phyloP scores from a whole-genome alignment of 225 moss, liverwort and hornwort species.

The Anthoceros angustus region DNA sequence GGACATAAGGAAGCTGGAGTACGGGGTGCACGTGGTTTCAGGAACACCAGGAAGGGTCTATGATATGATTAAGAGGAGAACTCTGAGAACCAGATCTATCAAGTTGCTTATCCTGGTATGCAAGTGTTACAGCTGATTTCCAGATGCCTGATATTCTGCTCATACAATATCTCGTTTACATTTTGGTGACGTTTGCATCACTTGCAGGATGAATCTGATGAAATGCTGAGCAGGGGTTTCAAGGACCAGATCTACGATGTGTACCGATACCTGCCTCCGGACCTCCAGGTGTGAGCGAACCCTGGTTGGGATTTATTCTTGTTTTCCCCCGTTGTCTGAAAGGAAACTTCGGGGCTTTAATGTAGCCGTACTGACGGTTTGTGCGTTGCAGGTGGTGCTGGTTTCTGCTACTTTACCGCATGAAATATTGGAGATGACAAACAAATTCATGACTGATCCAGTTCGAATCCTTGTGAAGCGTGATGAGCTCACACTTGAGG shows the following conservation, averaged over 20 bases:
- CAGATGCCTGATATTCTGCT: background rate
- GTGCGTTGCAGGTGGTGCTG: slow-evolving; percentile 50
- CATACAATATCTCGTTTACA: background rate
- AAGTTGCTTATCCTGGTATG: slow-evolving; percentile 69
- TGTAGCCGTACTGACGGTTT: background rate
- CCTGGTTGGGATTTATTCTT: too few relatives aligned
- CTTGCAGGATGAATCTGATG: slow-evolving; percentile 78
- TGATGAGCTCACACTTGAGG: slow-evolving; percentile 90
- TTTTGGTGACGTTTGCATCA: background rate
- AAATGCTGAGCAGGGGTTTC: slow-evolving; percentile 85
- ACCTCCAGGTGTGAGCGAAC: slow-evolving; percentile 33
- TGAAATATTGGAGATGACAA: slow-evolving; percentile 86
- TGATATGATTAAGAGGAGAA: slow-evolving; percentile 84
- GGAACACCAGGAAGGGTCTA: slow-evolving; percentile 82
- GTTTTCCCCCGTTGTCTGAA: background rate
- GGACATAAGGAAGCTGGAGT: slow-evolving; percentile 77
- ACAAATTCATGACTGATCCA: slow-evolving; percentile 86
- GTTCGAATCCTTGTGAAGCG: slow-evolving; percentile 80
- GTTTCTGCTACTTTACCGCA: slow-evolving; percentile 77
- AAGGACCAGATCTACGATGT: slow-evolving; percentile 88
- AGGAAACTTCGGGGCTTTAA: background rate
- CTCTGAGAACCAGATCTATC: slow-evolving; percentile 60
- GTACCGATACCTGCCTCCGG: slow-evolving; percentile 72
- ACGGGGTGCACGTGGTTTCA: slow-evolving; percentile 76
- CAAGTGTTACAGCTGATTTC: background rate